Evolutionary conservation across 2,329 filamentous ascomycete genomes (phyloP).

Genomic region (Amylocarpus encephaloides): DNA sequence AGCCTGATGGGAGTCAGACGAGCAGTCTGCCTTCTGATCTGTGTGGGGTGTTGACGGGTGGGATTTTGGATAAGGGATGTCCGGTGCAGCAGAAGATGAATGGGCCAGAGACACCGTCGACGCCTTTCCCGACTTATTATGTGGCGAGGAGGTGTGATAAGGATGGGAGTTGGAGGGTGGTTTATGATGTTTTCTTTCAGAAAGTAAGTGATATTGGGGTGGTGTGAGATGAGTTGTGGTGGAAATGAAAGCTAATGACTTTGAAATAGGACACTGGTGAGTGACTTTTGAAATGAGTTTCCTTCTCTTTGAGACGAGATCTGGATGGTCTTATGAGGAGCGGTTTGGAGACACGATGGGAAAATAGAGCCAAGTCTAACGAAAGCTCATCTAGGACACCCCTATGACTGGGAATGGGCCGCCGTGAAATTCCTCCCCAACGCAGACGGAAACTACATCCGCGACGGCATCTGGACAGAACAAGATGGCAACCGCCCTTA

Average conservation of each 20-base stretch:
- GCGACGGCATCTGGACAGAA: slow-evolving; percentile 17
- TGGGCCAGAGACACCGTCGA: slow-evolving; percentile 12
- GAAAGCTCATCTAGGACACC: slow-evolving; percentile 4
- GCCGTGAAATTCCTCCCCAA: slow-evolving; percentile 16
- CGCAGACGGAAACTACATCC: slow-evolving; percentile 11
- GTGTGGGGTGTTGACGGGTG: background rate
- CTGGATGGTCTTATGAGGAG: background rate
- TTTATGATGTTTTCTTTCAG: slow-evolving; percentile 20
- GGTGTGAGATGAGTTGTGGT: too few relatives aligned
- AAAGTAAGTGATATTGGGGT: slow-evolving; percentile 9
- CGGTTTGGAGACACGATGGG: background rate
- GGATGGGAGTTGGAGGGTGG: slow-evolving; percentile 16
- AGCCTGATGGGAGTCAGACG: slow-evolving; percentile 15
- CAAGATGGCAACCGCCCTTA: slow-evolving; percentile 19
- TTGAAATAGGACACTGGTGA: slow-evolving; percentile 14
- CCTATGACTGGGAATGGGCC: slow-evolving; percentile 21
- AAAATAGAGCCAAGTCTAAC: background rate
- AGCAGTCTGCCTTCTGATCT: slow-evolving; percentile 8
- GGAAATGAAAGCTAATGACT: slow-evolving; percentile 1
- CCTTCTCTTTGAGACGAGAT: background rate
- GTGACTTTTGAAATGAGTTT: background rate
- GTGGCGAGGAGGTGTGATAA: slow-evolving; percentile 11
- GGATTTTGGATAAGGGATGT: slow-evolving; percentile 8
- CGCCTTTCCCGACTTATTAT: slow-evolving; percentile 20
- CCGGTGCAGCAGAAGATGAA: slow-evolving; percentile 12